These are phyloP conservation scores for Exophiala oligosperma DNA, from an alignment of 2,329 filamentous ascomycete species.

Conservation along the genomic window DNA sequence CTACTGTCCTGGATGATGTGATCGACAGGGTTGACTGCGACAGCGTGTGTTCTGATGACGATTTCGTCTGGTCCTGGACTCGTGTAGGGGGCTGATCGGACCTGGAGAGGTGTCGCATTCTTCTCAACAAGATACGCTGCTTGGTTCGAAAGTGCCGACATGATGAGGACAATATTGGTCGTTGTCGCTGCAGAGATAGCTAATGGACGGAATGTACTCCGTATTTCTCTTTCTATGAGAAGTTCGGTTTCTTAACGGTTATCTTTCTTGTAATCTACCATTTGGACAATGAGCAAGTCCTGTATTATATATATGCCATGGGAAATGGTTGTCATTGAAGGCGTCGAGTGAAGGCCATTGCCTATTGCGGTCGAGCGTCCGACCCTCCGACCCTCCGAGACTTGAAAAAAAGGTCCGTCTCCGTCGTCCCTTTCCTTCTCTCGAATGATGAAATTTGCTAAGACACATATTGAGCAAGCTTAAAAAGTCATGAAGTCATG, in stretches of 20 bases:
- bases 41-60: slow-evolving; percentile 29
- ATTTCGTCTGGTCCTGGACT: slow-evolving; percentile 26
- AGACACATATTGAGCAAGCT: too few relatives aligned
- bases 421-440: neutral
- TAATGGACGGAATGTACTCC: too few relatives aligned
- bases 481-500: too few relatives aligned
- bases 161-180: neutral
- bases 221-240: too few relatives aligned
- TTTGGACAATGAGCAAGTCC: neutral
- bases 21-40: slow-evolving; percentile 38
- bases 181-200: neutral
- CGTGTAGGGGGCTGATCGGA: slow-evolving; percentile 22
- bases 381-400: neutral
- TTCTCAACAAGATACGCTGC: slow-evolving; percentile 26
- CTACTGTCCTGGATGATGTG: slow-evolving; percentile 34
- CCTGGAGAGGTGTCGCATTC: slow-evolving; percentile 22
- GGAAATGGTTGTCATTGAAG: neutral
- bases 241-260: too few relatives aligned
- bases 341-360: neutral
- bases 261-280: too few relatives aligned
- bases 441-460: too few relatives aligned
- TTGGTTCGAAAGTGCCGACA: slow-evolving; percentile 18
- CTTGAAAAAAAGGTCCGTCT: neutral
- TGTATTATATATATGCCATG: neutral
- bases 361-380: neutral